A percentile compares a stretch with the other conserved stretches of the same genome.
phyloP scores from a whole-genome alignment of 805 yeast species.

The Scheffersomyces ergatensis region DNA sequence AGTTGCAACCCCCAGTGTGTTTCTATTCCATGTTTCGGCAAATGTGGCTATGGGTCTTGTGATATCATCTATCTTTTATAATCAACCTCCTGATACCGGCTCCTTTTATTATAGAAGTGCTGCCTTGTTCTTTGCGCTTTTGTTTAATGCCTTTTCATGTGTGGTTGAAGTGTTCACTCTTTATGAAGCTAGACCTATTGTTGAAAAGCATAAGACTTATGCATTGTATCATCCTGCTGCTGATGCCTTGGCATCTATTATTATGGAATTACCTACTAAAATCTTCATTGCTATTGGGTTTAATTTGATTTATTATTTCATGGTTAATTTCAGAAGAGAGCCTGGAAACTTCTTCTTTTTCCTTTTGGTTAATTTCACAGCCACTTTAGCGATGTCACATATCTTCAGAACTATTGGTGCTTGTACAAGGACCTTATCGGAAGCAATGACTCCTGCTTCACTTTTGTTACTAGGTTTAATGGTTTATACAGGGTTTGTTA shows the following conservation, averaged over 20 bases:
- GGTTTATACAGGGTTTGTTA: constrained; percentile 56
- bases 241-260: constrained; percentile 59
- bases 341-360: constrained; percentile 58
- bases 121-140: constrained; percentile 63
- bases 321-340: constrained; percentile 50
- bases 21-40: constrained; percentile 40
- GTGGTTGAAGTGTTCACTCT: constrained; percentile 53
- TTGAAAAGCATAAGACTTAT: constrained; percentile 56
- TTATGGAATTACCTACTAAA: constrained; percentile 59
- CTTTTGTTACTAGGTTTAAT: constrained; percentile 46
- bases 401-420: constrained; percentile 56
- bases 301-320: constrained; percentile 50
- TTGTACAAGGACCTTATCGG: constrained; percentile 42
- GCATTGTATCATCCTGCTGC: constrained; percentile 62
- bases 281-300: constrained; percentile 41
- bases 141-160: constrained; percentile 62
- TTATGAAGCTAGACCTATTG: constrained; percentile 55
- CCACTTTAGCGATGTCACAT: constrained; percentile 55
- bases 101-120: constrained; percentile 59
- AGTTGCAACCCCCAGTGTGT: constrained; percentile 48
- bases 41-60: constrained; percentile 54
- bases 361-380: constrained; percentile 38
- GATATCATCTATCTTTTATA: constrained; percentile 57
- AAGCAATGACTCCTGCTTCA: constrained; percentile 61
- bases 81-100: constrained; percentile 39